Evolutionary conservation across 192 early-diverging fungal genomes (phyloP).

Genomic region (Phlyctochytrium arcticum): DNA sequence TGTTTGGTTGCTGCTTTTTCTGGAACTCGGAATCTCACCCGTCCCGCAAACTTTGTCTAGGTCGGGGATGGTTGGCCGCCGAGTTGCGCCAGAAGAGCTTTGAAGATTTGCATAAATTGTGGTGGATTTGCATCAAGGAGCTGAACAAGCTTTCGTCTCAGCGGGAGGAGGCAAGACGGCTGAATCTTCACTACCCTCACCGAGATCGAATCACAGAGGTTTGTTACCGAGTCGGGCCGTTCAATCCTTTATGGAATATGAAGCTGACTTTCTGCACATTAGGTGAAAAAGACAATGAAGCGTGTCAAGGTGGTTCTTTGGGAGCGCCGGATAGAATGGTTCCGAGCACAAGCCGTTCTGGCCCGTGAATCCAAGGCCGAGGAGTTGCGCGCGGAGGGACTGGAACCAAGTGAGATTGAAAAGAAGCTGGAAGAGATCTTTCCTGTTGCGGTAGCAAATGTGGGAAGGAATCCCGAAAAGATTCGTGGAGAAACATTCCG

Average conservation of each 20-base stretch:
- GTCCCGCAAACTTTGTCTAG: conserved; percentile 37
- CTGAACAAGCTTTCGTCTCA: conserved; percentile 46
- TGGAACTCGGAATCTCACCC: not conserved
- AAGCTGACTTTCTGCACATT: too few relatives aligned
- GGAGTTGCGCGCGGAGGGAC: conserved; percentile 4
- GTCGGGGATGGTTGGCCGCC: conserved; percentile 82
- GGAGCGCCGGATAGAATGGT: conserved; percentile 44
- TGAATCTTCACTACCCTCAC: conserved; percentile 43
- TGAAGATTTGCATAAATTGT: conserved; percentile 95
- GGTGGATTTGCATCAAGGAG: conserved; percentile 70
- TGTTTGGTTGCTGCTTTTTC: not conserved
- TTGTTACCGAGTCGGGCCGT: too few relatives aligned
- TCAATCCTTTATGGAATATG: too few relatives aligned
- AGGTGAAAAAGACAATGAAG: conserved; percentile 50
- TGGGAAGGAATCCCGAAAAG: conserved; percentile 10
- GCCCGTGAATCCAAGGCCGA: conserved; percentile 14
- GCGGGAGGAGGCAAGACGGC: conserved; percentile 45
- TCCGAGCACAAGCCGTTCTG: conserved; percentile 40
- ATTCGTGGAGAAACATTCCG: too few relatives aligned
- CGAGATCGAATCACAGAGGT: conserved; percentile 34
- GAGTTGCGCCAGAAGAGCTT: conserved; percentile 92
- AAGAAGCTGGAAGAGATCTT: conserved; percentile 17
- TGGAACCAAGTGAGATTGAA: not conserved
- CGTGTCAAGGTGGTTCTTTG: conserved; percentile 46
- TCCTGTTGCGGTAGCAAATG: conserved; percentile 10